These are phyloP conservation scores for Irpex sp. DNA, from an alignment of 1,284 basidiomycete genomes.

Conservation along the genomic window DNA sequence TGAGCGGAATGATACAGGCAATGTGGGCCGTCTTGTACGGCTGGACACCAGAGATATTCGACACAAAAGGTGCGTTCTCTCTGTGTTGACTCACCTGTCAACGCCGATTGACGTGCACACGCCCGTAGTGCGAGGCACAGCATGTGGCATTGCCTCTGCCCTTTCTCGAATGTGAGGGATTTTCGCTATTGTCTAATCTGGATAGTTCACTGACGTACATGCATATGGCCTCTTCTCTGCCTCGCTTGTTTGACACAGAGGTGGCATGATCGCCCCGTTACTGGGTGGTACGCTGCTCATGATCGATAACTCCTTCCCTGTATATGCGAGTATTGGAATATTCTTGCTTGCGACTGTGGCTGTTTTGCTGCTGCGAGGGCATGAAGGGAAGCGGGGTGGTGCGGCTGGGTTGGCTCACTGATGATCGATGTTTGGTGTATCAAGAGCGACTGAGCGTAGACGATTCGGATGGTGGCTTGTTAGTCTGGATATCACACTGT, in stretches of 20 bases:
- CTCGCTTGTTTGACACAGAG: conserved; percentile 42
- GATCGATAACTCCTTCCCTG: conserved; percentile 71
- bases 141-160: conserved; percentile 88
- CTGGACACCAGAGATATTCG: conserved; percentile 91
- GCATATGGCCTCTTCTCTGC: background rate
- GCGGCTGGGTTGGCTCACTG: conserved; percentile 23
- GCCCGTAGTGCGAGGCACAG: conserved; percentile 75
- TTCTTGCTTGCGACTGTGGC: conserved; percentile 70
- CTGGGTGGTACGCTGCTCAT: conserved; percentile 79
- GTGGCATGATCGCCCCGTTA: conserved; percentile 89
- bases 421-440: background rate
- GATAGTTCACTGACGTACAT: background rate
- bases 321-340: conserved; percentile 72
- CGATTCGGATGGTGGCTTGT: background rate
- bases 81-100: background rate
- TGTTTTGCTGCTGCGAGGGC: conserved; percentile 55
- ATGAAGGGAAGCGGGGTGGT: conserved; percentile 22
- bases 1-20: conserved; percentile 38
- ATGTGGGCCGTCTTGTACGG: conserved; percentile 92
- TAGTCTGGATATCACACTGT: background rate
- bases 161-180: conserved; percentile 74
- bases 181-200: background rate
- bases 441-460: background rate
- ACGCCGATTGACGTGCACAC: background rate
- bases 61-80: conserved; percentile 58